Evolutionary conservation across 73 alveolate genomes (phyloP).

Genomic region (Paramecium biaurelia): DNA sequence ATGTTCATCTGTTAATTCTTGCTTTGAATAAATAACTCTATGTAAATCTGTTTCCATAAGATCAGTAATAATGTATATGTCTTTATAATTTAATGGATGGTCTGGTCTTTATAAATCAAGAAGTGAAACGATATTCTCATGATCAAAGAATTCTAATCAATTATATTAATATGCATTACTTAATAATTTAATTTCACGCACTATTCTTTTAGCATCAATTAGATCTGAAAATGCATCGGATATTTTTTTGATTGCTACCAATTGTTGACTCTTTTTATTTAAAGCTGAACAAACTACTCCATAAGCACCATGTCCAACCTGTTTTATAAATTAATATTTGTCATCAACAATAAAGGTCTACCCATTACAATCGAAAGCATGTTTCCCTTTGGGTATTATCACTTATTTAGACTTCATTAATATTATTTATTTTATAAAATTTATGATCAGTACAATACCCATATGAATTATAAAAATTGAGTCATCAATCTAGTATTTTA

Average conservation of each 20-base stretch:
- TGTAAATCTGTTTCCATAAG: conserved; percentile 87
- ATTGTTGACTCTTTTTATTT: conserved; percentile 65
- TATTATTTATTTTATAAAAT: background rate
- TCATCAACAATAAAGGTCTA: conserved; percentile 66
- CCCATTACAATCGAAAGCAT: conserved; percentile 62
- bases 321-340: conserved; percentile 66
- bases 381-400: conserved; percentile 65
- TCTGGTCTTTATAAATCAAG: conserved; percentile 84
- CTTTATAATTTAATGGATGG: conserved; percentile 69
- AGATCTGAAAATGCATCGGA: conserved; percentile 76
- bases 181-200: conserved; percentile 68
- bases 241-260: conserved; percentile 79
- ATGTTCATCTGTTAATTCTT: conserved; percentile 74
- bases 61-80: conserved; percentile 79
- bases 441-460: background rate
- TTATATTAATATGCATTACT: background rate
- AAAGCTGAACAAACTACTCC: conserved; percentile 74
- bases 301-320: conserved; percentile 76
- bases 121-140: conserved; percentile 85
- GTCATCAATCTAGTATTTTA: background rate
- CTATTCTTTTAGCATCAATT: conserved; percentile 70
- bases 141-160: conserved; percentile 74
- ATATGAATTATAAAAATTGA: background rate
- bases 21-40: conserved; percentile 75
- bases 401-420: background rate